Percentiles rank a stretch among this genome's conserved stretches.
Evolutionary conservation across 1,284 basidiomycete species (phyloP).

Genomic region (Microbotryum scabiosae): DNA sequence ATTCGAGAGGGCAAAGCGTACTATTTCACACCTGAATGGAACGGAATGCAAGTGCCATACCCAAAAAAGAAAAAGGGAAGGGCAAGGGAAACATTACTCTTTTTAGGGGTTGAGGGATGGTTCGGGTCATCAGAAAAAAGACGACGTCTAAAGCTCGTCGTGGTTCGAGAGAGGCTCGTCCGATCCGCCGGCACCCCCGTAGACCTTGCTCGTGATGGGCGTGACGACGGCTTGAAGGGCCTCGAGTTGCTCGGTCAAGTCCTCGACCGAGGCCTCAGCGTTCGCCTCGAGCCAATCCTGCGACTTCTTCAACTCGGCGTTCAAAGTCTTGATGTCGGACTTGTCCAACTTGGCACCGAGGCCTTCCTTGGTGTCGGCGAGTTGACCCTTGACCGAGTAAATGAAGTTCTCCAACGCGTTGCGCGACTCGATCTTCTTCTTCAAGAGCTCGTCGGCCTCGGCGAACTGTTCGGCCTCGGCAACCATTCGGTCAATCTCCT

Average conservation of each 20-base stretch:
- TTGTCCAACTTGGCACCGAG: constrained; percentile 78
- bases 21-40: too few species aligned
- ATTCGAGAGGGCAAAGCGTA: too few species aligned
- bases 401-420: constrained; percentile 36
- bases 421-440: constrained; percentile 75
- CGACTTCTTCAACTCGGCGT: constrained; percentile 74
- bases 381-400: constrained; percentile 76
- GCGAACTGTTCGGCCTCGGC: constrained; percentile 81
- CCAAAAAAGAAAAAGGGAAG: too few species aligned
- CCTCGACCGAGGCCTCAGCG: constrained; percentile 67
- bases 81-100: too few species aligned
- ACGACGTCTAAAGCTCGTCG: constrained; percentile 15
- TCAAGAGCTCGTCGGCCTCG: constrained; percentile 72
- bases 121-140: too few species aligned
- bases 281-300: constrained; percentile 84
- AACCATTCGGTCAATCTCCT: constrained; percentile 81
- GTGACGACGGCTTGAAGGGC: constrained; percentile 61
- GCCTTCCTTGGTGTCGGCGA: constrained; percentile 68
- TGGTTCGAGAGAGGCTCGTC: constrained; percentile 19
- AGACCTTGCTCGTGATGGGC: constrained; percentile 36
- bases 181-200: background rate
- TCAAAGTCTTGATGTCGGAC: constrained; percentile 81
- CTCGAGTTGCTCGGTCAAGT: constrained; percentile 74
- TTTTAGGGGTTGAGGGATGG: too few species aligned
- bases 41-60: too few species aligned